Percentiles rank a stretch among this genome's conserved stretches.
These are phyloP conservation scores for Dillenia turbinata DNA, from an alignment of 164 flowering plant genomes.

Conservation along the genomic window DNA sequence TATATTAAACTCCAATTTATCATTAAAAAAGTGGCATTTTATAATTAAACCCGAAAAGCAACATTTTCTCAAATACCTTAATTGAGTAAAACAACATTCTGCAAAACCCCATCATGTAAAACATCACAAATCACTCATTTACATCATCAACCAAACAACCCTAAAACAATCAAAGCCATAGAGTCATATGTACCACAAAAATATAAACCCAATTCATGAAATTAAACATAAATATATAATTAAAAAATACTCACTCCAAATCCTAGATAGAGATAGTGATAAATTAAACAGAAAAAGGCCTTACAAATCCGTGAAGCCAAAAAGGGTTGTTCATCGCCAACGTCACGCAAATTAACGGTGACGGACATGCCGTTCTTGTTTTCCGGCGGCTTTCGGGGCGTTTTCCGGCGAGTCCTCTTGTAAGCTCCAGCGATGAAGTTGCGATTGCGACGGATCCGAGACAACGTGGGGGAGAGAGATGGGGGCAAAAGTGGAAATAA, in stretches of 20 bases:
- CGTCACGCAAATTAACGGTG: constrained; percentile 21
- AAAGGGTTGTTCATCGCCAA: constrained; percentile 25
- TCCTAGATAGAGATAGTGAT: too few relatives aligned
- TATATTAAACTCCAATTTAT: too few relatives aligned
- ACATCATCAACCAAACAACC: too few relatives aligned
- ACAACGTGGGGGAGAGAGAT: constrained; percentile 20
- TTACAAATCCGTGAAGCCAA: constrained; percentile 32
- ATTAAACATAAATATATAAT: background rate
- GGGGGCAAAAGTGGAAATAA: constrained; percentile 8
- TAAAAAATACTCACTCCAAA: background rate
- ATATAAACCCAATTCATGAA: background rate
- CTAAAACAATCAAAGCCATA: too few relatives aligned
- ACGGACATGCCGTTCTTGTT: constrained; percentile 37
- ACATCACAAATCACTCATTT: too few relatives aligned
- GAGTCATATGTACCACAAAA: too few relatives aligned
- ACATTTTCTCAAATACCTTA: too few relatives aligned
- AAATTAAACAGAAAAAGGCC: background rate
- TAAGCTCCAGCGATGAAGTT: constrained; percentile 16
- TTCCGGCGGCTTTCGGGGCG: constrained; percentile 21
- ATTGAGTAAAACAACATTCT: too few relatives aligned
- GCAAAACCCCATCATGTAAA: too few relatives aligned
- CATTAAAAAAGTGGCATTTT: too few relatives aligned
- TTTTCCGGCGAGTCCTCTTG: constrained; percentile 21
- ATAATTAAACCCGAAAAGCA: too few relatives aligned
- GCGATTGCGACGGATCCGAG: constrained; percentile 28